Percentiles rank a stretch among this genome's conserved stretches.
Conservation (phyloP, 768 basidiomycete genomes). For the Suillus subaureus region DNA sequence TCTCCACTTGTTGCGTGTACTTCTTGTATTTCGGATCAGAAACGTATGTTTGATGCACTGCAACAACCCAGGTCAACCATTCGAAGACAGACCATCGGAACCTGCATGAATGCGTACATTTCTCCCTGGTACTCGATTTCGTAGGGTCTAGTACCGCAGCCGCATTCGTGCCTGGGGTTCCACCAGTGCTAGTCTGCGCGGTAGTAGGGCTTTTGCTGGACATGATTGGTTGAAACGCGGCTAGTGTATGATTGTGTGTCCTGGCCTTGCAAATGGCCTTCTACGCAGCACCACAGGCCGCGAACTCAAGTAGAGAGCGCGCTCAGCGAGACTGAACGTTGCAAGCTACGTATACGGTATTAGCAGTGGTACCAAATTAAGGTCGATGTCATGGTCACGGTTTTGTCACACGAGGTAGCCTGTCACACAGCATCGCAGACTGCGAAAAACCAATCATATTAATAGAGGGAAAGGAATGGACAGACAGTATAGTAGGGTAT, state of each 20-base stretch:
- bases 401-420: not conserved
- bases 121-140: not conserved
- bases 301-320: not conserved
- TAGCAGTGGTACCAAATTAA: slow-evolving; percentile 2
- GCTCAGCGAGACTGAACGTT: not conserved
- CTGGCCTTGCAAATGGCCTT: not conserved
- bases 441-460: not conserved
- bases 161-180: slow-evolving; percentile 5
- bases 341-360: not conserved
- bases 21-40: slow-evolving; percentile 95
- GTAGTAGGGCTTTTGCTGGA: slow-evolving; percentile 2
- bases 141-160: not conserved
- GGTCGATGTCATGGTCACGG: not conserved
- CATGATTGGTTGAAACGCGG: slow-evolving; percentile 1
- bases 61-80: slow-evolving; percentile 39
- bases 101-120: not conserved
- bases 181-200: not conserved
- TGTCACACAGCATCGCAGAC: not conserved
- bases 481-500: not conserved
- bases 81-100: not conserved
- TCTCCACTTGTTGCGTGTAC: slow-evolving; percentile 90
- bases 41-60: slow-evolving; percentile 57
- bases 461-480: not conserved
- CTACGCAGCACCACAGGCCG: not conserved
- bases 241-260: not conserved